phyloP scores from a whole-genome alignment of 768 basidiomycete species.

The Panaeolus cyanescens region DNA sequence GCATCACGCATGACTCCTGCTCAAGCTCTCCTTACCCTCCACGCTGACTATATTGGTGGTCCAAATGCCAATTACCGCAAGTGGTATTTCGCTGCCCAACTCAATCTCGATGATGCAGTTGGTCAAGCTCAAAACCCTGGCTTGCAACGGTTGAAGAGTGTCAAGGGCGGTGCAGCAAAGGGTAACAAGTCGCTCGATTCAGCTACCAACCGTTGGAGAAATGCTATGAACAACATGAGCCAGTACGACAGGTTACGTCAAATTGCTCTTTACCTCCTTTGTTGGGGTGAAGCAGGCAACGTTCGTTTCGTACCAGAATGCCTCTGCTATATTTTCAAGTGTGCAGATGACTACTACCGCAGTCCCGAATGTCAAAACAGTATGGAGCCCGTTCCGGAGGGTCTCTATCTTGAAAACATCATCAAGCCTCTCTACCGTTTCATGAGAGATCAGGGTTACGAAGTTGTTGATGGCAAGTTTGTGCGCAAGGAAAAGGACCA shows the following conservation, averaged over 20 bases:
- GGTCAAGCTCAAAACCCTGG: constrained; percentile 94
- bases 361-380: constrained; percentile 96
- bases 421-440: constrained; percentile 95
- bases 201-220: constrained; percentile 93
- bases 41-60: constrained; percentile 99
- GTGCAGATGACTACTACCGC: constrained; percentile 99
- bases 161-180: constrained; percentile 59
- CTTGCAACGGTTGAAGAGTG: constrained; percentile 83
- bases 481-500: constrained; percentile 94
- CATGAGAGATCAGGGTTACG: constrained; percentile 97
- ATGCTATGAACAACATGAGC: constrained; percentile 99
- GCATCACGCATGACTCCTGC: constrained; percentile 98
- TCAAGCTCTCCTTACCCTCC: constrained; percentile 93
- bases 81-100: constrained; percentile 99
- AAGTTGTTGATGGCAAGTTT: constrained; percentile 93
- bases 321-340: constrained; percentile 99
- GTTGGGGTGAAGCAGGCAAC: constrained; percentile 98
- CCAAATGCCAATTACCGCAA: constrained; percentile 99
- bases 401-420: constrained; percentile 87
- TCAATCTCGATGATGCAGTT: constrained; percentile 98
- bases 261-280: constrained; percentile 92
- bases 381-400: constrained; percentile 91
- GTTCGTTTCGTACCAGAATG: constrained; percentile 97
- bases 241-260: constrained; percentile 98
- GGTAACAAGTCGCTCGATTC: constrained; percentile 84